A percentile compares a stretch with the other conserved stretches of the same genome.
These are phyloP conservation scores for Cicer chorassanicum DNA, from an alignment of 306 rosid species.

Conservation along the genomic window DNA sequence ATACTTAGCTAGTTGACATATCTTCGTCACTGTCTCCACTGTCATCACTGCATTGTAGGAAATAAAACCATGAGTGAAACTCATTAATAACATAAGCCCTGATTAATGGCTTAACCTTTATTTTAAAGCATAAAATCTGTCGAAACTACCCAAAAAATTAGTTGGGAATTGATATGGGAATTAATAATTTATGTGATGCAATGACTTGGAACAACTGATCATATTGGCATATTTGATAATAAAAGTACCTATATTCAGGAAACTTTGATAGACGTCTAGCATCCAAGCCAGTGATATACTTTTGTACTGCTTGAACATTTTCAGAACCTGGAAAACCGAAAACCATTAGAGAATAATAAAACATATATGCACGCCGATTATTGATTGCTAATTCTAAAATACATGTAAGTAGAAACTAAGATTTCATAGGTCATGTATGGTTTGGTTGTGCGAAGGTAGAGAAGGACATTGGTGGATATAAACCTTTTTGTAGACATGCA, in stretches of 20 bases:
- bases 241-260: constrained; percentile 74
- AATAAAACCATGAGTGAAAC: constrained; percentile 36
- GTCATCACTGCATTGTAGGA: constrained; percentile 68
- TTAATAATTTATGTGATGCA: no score
- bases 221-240: background rate
- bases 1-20: constrained; percentile 54
- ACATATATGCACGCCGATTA: constrained; percentile 20
- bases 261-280: constrained; percentile 87
- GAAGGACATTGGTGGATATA: background rate
- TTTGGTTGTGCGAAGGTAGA: background rate
- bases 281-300: constrained; percentile 92
- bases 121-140: background rate
- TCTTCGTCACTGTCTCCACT: constrained; percentile 83
- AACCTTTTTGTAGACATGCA: constrained; percentile 6
- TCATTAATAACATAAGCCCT: constrained; percentile 6
- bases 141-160: background rate
- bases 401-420: background rate
- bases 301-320: constrained; percentile 86
- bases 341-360: background rate
- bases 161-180: background rate
- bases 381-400: constrained; percentile 16
- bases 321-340: constrained; percentile 70
- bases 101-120: background rate
- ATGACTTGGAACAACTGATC: no score
- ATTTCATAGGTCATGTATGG: background rate